Evolutionary conservation across 164 flowering plant species (phyloP).

Genomic region (Magnolia changhungtana): DNA sequence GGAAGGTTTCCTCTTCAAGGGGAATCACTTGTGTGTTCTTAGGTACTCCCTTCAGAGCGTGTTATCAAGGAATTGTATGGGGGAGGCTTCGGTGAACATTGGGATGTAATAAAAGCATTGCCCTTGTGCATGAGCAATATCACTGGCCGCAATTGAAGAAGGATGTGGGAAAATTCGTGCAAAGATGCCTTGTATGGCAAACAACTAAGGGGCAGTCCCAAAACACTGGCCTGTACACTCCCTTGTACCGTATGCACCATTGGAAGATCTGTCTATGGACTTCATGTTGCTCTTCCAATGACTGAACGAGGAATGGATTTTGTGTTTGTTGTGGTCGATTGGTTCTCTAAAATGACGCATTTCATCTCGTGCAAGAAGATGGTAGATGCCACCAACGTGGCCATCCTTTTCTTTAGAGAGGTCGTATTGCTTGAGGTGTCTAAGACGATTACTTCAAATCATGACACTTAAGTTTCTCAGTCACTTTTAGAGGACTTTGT

Average conservation of each 20-base stretch:
- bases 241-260: neutral
- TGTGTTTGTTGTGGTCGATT: neutral
- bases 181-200: conserved; percentile 1
- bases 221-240: no score
- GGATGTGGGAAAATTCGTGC: neutral
- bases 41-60: no score
- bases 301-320: neutral
- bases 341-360: neutral
- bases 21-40: no score
- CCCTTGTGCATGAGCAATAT: neutral
- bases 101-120: no score
- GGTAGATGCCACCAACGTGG: neutral
- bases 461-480: conserved; percentile 1
- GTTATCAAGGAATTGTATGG: no score
- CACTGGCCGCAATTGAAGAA: neutral
- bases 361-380: neutral
- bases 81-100: no score
- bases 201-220: no score
- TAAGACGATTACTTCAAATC: neutral
- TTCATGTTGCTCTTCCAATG: neutral
- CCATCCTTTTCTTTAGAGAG: neutral
- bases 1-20: no score
- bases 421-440: neutral
- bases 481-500: conserved; percentile 4
- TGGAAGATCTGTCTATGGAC: conserved; percentile 2